phyloP scores from a whole-genome alignment of 2,329 filamentous ascomycete genomes.

The Aspergillus versicolor region DNA sequence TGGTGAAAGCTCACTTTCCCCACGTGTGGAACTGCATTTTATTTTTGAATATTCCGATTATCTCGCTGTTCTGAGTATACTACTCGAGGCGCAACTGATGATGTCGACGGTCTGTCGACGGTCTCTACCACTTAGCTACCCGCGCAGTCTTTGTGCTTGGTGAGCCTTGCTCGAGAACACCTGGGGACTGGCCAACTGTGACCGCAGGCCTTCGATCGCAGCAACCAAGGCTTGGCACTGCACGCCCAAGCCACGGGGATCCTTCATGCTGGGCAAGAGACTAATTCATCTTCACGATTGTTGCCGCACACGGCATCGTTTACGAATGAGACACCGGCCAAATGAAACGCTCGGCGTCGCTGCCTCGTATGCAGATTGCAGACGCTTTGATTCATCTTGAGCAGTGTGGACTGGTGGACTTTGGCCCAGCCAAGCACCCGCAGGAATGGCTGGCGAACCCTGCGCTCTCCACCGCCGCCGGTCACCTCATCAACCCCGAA shows the following conservation, averaged over 20 bases:
- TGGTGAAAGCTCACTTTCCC: slow-evolving; percentile 28
- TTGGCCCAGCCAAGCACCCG: background rate
- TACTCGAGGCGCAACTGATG: too few species aligned
- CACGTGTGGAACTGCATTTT: slow-evolving; percentile 16
- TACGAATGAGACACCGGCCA: background rate
- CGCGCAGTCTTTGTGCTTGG: too few species aligned
- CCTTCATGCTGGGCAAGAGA: too few species aligned
- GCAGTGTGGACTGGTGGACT: background rate
- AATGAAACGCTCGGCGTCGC: too few species aligned
- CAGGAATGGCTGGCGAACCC: background rate
- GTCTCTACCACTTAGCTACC: too few species aligned
- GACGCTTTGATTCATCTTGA: background rate
- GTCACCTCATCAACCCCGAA: slow-evolving; percentile 32
- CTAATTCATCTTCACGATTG: too few species aligned
- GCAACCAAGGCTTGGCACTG: background rate
- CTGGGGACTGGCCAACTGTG: background rate
- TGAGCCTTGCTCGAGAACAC: too few species aligned
- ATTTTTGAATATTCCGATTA: background rate
- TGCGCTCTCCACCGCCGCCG: slow-evolving; percentile 14
- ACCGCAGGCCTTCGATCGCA: background rate
- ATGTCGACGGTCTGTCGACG: too few species aligned
- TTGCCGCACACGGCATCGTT: too few species aligned
- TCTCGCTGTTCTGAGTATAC: too few species aligned
- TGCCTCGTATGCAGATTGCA: background rate
- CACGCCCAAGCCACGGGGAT: background rate